Evolutionary conservation across 2,329 filamentous ascomycete genomes (phyloP).

Genomic region (Cadophora sp.): DNA sequence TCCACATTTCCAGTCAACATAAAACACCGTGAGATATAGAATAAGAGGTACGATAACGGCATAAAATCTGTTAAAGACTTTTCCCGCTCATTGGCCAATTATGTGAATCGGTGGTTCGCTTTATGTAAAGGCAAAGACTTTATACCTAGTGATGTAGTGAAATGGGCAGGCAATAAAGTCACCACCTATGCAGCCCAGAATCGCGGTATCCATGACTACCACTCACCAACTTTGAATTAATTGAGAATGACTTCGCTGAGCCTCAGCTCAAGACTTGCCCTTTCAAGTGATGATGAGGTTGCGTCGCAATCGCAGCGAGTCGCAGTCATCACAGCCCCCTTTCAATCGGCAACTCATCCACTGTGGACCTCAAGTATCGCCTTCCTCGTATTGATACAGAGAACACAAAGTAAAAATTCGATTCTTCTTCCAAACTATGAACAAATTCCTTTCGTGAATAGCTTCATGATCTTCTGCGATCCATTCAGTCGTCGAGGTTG

Average conservation of each 20-base stretch:
- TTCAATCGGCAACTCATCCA: slow-evolving; percentile 13
- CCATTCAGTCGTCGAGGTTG: neutral
- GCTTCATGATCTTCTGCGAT: neutral
- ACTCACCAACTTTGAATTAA: neutral
- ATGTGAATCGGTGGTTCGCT: too few relatives aligned
- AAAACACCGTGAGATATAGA: neutral
- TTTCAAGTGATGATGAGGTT: slow-evolving; percentile 24
- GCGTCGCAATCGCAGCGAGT: slow-evolving; percentile 15
- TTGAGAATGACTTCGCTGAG: neutral
- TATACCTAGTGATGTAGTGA: too few relatives aligned
- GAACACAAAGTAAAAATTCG: neutral
- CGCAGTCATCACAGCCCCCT: slow-evolving; percentile 25
- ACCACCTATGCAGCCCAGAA: neutral
- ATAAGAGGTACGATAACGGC: too few relatives aligned
- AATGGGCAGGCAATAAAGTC: neutral
- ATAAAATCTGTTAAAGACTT: too few relatives aligned
- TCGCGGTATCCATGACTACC: neutral
- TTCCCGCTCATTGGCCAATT: too few relatives aligned
- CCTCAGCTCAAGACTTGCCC: slow-evolving; percentile 18
- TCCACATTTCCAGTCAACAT: neutral
- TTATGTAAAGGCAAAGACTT: too few relatives aligned
- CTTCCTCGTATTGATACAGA: neutral
- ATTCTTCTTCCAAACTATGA: neutral
- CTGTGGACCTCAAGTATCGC: neutral
- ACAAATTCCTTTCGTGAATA: neutral